Conservation (phyloP, 176 grass and related monocot genomes). For the Areca catechu region DNA sequence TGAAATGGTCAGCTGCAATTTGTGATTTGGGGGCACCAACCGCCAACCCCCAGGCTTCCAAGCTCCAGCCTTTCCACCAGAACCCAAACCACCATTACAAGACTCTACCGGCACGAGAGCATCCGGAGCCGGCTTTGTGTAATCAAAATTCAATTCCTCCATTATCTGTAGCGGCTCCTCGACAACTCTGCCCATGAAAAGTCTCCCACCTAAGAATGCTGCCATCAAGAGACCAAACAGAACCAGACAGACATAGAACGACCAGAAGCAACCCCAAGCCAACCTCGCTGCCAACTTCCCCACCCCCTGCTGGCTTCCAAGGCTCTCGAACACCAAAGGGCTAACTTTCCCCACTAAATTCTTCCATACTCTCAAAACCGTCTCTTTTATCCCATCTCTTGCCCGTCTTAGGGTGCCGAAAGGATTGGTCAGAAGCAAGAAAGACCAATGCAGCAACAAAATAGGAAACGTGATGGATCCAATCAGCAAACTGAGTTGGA, state of each 20-base stretch:
- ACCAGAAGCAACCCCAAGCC: conserved; percentile 59
- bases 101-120: conserved; percentile 40
- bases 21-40: conserved; percentile 59
- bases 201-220: conserved; percentile 56
- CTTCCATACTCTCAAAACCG: conserved; percentile 12
- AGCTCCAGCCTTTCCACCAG: conserved; percentile 4
- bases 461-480: conserved; percentile 45
- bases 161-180: conserved; percentile 71
- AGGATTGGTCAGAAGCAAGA: conserved; percentile 48
- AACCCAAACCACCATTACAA: conserved; percentile 4
- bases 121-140: conserved; percentile 61
- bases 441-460: conserved; percentile 47
- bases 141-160: conserved; percentile 76
- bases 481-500: conserved; percentile 51
- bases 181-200: conserved; percentile 44
- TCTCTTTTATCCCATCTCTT: conserved; percentile 12
- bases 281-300: conserved; percentile 42
- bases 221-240: conserved; percentile 45
- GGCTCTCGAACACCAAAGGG: conserved; percentile 11
- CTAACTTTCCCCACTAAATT: conserved; percentile 20
- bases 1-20: conserved; percentile 52
- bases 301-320: conserved; percentile 26
- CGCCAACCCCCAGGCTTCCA: neutral
- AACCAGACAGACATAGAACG: conserved; percentile 53
- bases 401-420: conserved; percentile 30